Percentiles rank a stretch among this genome's conserved stretches.
Evolutionary conservation across 2,329 filamentous ascomycete genomes (phyloP).

Genomic region (Penicillium expansum): DNA sequence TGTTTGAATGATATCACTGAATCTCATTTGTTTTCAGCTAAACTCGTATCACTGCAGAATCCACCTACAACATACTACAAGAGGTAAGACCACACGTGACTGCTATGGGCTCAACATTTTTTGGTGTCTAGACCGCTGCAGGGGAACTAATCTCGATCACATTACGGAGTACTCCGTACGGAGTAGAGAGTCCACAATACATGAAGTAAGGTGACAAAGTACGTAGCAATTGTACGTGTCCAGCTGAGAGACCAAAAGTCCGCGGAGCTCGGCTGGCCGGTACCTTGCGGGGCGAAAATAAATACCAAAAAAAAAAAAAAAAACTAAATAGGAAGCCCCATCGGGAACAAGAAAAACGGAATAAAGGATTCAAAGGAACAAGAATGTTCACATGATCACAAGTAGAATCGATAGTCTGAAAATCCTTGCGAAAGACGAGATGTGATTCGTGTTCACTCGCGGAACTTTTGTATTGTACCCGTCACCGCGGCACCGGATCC

Average conservation of each 20-base stretch:
- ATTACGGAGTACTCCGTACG: no score
- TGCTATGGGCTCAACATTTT: not conserved
- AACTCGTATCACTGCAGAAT: not conserved
- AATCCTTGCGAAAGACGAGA: conserved; percentile 18
- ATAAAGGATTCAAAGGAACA: not conserved
- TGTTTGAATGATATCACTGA: not conserved
- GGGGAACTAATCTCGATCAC: conserved; percentile 1
- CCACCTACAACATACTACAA: not conserved
- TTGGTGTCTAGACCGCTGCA: conserved; percentile 2
- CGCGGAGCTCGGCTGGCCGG: not conserved
- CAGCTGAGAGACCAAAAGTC: conserved; percentile 4
- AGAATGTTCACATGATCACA: conserved; percentile 23
- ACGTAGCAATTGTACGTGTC: conserved; percentile 6
- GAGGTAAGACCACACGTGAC: conserved; percentile 1
- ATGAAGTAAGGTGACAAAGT: conserved; percentile 10
- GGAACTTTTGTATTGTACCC: conserved; percentile 26
- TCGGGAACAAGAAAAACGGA: not conserved
- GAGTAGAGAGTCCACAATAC: not conserved
- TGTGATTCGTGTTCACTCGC: conserved; percentile 9
- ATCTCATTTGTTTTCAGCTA: not conserved
- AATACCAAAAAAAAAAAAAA: not conserved
- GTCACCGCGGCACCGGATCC: conserved; percentile 39
- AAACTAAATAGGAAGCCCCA: not conserved
- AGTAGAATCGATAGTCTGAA: conserved; percentile 22
- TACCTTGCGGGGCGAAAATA: not conserved